Base-by-base conservation (phyloP, 1,284 basidiomycete species). In the Rhizoctonia solani region DNA sequence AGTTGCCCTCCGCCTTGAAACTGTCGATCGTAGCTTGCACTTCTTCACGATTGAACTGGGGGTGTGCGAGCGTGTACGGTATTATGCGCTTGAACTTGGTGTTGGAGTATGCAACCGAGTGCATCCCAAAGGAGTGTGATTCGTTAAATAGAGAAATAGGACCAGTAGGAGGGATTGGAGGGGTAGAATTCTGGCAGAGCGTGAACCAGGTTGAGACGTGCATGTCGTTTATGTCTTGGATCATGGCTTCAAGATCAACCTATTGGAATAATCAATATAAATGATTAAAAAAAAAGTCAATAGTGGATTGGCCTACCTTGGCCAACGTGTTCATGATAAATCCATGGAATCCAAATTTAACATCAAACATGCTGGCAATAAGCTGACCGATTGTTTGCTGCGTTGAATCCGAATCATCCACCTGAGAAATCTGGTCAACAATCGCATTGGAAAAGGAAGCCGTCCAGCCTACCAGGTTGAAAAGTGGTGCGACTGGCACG, bases 151-250 rank as follows among this genome's bases (percentile, higher is more conserved):
- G 90, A 16, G 84, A 87, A 70, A 95, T 81, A 0, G 89, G 90
- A 16, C 58, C 58, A 0, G 89, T 88, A 67, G 89, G 88, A 3
- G 82, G 79, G 67, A 93, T 84, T 0, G 90, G 90, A 42, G 92
- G 92, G 54, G 85, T 81, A 16, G 91, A 89, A 54, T 80, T 83
- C 19, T 80, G 80, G 69, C 93, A 81, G 90, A 96, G 93, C 72
- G 90, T 83, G 1, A 86, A 89, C 93, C 93, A 96, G 4, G 85
- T 87, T 69, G 85, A 82, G 47, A 94, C 88, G 74, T 95, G 93
- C 72, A 87, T 85, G 75, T 94, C 92, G 74, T 95, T 95, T 74
- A 93, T 91, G 58, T 94, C 91, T 73, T 94, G 91, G 1, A 93
- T 84, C 68, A 85, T 79, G 71, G 91, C 89, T 46, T 88, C 84